These are phyloP conservation scores for Fusarium sp. DNA, from an alignment of 2,329 filamentous ascomycete species.

Conservation along the genomic window DNA sequence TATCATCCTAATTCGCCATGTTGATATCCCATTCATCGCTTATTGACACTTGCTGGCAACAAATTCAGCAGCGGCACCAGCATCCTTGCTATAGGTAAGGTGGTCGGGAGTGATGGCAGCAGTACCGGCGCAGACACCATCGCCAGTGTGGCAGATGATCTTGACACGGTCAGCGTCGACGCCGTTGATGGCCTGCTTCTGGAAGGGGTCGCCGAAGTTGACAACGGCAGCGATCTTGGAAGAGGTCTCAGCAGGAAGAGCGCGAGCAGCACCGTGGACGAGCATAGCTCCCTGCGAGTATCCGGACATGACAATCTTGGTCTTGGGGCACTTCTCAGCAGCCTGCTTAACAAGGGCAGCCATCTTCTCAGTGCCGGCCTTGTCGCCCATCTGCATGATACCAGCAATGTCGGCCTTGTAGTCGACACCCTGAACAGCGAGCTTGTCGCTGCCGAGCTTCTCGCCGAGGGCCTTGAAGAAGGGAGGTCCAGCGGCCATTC, in stretches of 20 bases:
- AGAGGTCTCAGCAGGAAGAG: constrained; percentile 51
- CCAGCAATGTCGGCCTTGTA: constrained; percentile 61
- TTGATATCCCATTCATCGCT: not conserved
- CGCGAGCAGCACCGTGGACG: constrained; percentile 58
- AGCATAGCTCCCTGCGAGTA: constrained; percentile 57
- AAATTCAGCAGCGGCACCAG: constrained; percentile 46
- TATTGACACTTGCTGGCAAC: constrained; percentile 41
- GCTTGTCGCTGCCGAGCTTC: constrained; percentile 55
- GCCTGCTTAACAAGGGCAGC: constrained; percentile 48
- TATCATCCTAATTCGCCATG: not conserved
- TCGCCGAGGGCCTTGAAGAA: constrained; percentile 60
- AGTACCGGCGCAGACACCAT: constrained; percentile 49
- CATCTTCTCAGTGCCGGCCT: constrained; percentile 57
- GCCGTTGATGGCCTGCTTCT: constrained; percentile 41
- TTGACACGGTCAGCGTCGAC: constrained; percentile 37
- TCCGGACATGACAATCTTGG: constrained; percentile 59
- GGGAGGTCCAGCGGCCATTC: constrained; percentile 60
- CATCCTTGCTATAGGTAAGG: constrained; percentile 47
- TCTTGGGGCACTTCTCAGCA: constrained; percentile 56
- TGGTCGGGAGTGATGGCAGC: constrained; percentile 45
- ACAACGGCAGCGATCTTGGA: constrained; percentile 47
- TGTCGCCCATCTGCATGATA: constrained; percentile 60
- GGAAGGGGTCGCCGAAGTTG: constrained; percentile 48
- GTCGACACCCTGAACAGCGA: constrained; percentile 66
- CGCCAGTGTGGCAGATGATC: constrained; percentile 51